Evolutionary conservation across 768 basidiomycete species (phyloP), one percentile per base, ranked within the genome.

Genomic region (Pisolithus tinctorius): DNA sequence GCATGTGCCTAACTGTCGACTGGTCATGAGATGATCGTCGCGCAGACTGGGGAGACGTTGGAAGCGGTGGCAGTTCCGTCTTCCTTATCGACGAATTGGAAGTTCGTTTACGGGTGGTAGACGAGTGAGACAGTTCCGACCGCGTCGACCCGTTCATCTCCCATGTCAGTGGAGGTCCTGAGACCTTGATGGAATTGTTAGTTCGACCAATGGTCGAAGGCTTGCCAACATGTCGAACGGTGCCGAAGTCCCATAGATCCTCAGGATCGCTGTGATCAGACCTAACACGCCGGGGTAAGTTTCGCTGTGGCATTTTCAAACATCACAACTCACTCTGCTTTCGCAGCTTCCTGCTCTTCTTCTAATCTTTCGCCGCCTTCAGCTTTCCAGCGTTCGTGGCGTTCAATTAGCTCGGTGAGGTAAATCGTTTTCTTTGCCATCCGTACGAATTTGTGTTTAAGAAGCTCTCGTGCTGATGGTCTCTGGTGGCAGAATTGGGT

Each of bases 191-290:
- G 50, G 78, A 77, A 58, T 76, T 79, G 30, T 63, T 63, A 23
- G 82, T 67, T 47, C 84, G 78, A n/a, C 88, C 88, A 43, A 90
- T 75, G 14, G 89, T 89, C 17, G 70, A 73, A 51, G 71, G 65
- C 58, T 77, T 71, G 42, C 76, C 70, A 40, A 80, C 80, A 60
- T 93, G 85, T 51, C 90, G 87, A 43, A 98, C 86, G 7, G 95
- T 98, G 13, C 95, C 95, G 69, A 97, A 96, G 65, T 98, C 95
- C 95, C 95, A 98, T 31, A 97, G 71, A 56, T 94, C 92, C 48
- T 90, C 89, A 3, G 78, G 75, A 58, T 88, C 86, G 36, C 75
- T 77, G 49, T 74, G 73, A 11, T 71, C 65, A 45, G 75, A 74
- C 45, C 84, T 86, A 54, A 43, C 29, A 36, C 48, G 44, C 41